Conservation (phyloP, 768 basidiomycete species). For the Mycena haematopus region DNA sequence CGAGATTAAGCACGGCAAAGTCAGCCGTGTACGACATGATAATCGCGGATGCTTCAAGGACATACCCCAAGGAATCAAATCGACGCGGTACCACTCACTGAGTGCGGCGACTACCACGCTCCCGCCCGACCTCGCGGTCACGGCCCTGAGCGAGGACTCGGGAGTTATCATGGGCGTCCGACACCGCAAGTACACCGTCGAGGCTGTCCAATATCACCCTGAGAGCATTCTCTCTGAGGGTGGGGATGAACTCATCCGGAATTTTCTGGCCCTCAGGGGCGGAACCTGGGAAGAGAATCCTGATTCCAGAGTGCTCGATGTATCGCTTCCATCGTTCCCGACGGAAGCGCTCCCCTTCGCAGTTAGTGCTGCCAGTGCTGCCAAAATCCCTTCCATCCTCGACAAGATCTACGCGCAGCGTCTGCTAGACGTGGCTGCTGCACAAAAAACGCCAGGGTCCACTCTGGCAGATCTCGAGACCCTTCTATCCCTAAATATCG, state of each 20-base stretch:
- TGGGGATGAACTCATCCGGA: slow-evolving; percentile 83
- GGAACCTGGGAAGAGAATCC: slow-evolving; percentile 93
- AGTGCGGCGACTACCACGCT: slow-evolving; percentile 81
- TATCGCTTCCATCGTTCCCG: slow-evolving; percentile 63
- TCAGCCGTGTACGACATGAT: slow-evolving; percentile 84
- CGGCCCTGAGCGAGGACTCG: slow-evolving; percentile 84
- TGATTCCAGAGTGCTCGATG: slow-evolving; percentile 67
- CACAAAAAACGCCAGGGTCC: slow-evolving; percentile 80
- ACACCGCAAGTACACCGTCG: slow-evolving; percentile 83
- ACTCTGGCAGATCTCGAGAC: slow-evolving; percentile 77
- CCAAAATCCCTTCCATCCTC: slow-evolving; percentile 78
- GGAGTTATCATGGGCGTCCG: slow-evolving; percentile 98
- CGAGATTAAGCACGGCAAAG: slow-evolving; percentile 98
- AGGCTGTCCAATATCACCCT: slow-evolving; percentile 98
- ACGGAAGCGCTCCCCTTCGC: slow-evolving; percentile 53
- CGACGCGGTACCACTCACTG: slow-evolving; percentile 96
- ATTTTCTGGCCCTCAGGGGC: slow-evolving; percentile 87
- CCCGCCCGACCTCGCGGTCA: slow-evolving; percentile 81
- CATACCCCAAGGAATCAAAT: slow-evolving; percentile 82
- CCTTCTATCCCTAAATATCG: slow-evolving; percentile 81
- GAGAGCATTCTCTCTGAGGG: slow-evolving; percentile 94
- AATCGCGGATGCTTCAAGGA: slow-evolving; percentile 86
- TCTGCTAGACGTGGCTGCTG: slow-evolving; percentile 74
- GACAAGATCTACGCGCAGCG: slow-evolving; percentile 90
- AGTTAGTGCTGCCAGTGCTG: slow-evolving; percentile 44